Evolutionary conservation across 2,329 filamentous ascomycete genomes (phyloP).

Genomic region (Botryosphaeria dothidea): DNA sequence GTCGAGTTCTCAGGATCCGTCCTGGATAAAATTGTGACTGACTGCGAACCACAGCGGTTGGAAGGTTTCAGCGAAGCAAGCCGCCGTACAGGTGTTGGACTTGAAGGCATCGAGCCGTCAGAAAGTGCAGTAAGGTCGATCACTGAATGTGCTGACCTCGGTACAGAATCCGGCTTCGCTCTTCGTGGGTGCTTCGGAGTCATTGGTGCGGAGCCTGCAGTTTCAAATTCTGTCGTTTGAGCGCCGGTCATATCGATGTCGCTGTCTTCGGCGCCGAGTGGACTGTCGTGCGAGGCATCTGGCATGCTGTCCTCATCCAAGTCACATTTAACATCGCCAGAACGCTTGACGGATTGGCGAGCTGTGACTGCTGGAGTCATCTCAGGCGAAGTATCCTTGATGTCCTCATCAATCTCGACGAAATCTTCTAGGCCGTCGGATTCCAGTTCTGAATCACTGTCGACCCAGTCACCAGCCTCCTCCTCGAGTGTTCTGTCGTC

Average conservation of each 20-base stretch:
- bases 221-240: not conserved
- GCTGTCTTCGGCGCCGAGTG: not conserved
- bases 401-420: constrained; percentile 43
- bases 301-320: not conserved
- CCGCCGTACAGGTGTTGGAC: not conserved
- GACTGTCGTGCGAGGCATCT: not conserved
- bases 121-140: constrained; percentile 3
- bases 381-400: not conserved
- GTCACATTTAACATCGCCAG: too few relatives aligned
- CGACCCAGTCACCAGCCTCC: constrained; percentile 52
- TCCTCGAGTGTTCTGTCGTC: constrained; percentile 24
- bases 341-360: not conserved
- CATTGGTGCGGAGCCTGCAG: not conserved
- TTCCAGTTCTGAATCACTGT: constrained; percentile 25
- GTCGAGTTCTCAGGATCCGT: constrained; percentile 21
- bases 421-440: constrained; percentile 54
- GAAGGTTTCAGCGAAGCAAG: too few relatives aligned
- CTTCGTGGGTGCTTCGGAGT: not conserved
- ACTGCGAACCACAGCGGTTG: not conserved
- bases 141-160: not conserved
- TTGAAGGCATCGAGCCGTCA: not conserved
- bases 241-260: not conserved
- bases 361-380: not conserved
- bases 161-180: not conserved
- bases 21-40: not conserved